Percentiles rank a stretch among this genome's conserved stretches.
Conservation (phyloP, 2,329 filamentous ascomycete species). For the Coniochaeta ligniaria region DNA sequence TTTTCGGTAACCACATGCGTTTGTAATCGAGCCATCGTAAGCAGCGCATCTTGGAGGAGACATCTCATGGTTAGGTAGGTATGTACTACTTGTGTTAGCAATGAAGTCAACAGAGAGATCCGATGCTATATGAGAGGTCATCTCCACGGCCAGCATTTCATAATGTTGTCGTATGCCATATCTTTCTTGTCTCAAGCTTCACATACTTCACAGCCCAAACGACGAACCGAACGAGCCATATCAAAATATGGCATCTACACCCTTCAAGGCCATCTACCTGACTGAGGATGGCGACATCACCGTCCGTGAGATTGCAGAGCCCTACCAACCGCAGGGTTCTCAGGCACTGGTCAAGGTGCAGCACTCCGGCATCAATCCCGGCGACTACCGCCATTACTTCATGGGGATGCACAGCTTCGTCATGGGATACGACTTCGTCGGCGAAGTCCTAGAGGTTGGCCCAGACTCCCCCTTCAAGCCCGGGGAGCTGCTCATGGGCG, state of each 20-base stretch:
- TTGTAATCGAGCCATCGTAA: too few species aligned
- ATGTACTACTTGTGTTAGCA: too few species aligned
- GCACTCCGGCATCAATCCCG: slow-evolving; percentile 15
- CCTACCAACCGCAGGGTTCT: neutral
- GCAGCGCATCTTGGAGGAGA: too few species aligned
- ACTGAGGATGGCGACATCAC: neutral
- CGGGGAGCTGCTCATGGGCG: slow-evolving; percentile 11
- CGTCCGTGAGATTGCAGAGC: neutral
- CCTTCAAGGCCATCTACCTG: neutral
- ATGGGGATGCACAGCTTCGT: slow-evolving; percentile 14
- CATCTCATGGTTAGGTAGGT: too few species aligned
- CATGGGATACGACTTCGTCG: slow-evolving; percentile 14
- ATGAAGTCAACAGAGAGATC: too few species aligned
- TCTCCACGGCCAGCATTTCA: too few species aligned
- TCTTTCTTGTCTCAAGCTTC: too few species aligned
- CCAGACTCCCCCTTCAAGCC: slow-evolving; percentile 7
- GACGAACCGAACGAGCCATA: too few species aligned
- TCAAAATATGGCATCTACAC: neutral
- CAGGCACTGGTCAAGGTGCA: slow-evolving; percentile 10
- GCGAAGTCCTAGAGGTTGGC: slow-evolving; percentile 4
- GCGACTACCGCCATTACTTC: slow-evolving; percentile 13
- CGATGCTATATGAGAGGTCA: too few species aligned
- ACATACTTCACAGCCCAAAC: too few species aligned
- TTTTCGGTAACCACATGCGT: too few species aligned
- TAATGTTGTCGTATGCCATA: too few species aligned